Conservation (phyloP, 2,329 filamentous ascomycete genomes). For the Pseudocercospora musae region DNA sequence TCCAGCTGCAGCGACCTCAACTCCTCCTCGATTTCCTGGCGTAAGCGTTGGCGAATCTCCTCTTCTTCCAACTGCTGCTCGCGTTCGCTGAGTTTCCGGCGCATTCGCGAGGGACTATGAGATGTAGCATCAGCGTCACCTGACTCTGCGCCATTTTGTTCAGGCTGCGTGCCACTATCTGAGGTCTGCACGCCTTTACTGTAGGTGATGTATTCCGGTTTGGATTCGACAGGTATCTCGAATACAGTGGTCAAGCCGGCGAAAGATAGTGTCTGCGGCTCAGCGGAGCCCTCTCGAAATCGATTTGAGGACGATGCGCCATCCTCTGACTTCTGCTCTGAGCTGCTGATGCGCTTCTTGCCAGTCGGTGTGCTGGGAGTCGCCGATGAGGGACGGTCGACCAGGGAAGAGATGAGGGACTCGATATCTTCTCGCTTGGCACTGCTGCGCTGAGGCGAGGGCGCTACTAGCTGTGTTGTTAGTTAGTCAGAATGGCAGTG, state of each 20-base stretch:
- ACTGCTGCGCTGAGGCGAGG: constrained; percentile 61
- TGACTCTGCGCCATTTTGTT: constrained; percentile 52
- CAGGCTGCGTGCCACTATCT: constrained; percentile 57
- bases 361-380: constrained; percentile 28
- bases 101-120: constrained; percentile 49
- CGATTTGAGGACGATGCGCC: constrained; percentile 29
- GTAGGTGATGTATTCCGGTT: constrained; percentile 83
- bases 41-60: constrained; percentile 78
- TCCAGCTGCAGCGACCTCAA: constrained; percentile 64
- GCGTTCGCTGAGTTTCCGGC: constrained; percentile 73
- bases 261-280: constrained; percentile 70
- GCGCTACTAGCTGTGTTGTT: constrained; percentile 59
- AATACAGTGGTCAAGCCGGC: constrained; percentile 72
- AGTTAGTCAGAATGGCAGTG: constrained; percentile 24
- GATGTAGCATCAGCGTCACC: constrained; percentile 60
- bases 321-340: constrained; percentile 24
- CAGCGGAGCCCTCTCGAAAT: constrained; percentile 40
- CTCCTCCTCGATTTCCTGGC: constrained; percentile 90
- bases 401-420: constrained; percentile 75
- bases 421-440: constrained; percentile 72
- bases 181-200: constrained; percentile 94
- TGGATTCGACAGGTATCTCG: constrained; percentile 67
- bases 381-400: constrained; percentile 57
- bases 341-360: constrained; percentile 28
- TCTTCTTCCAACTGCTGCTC: constrained; percentile 77